Percentiles rank a stretch among this genome's conserved stretches.
Evolutionary conservation across 306 rosid species (phyloP).

Genomic region (Geum urbanum): DNA sequence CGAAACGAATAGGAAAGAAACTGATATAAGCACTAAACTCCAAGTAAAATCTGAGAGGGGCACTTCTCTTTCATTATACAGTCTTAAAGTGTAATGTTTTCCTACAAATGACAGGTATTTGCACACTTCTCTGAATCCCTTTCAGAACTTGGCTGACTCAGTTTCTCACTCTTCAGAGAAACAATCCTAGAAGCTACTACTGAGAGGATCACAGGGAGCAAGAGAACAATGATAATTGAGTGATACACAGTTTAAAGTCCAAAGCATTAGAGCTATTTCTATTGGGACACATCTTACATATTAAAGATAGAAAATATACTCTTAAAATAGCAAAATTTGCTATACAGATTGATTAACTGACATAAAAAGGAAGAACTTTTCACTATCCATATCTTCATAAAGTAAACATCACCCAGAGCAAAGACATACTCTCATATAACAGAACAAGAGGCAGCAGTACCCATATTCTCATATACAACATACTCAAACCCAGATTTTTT

Average conservation of each 20-base stretch:
- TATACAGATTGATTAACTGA: conserved; percentile 5
- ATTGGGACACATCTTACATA: neutral
- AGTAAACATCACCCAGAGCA: neutral
- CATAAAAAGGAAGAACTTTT: neutral
- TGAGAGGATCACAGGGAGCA: neutral
- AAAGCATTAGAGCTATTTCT: conserved; percentile 6
- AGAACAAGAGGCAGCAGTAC: conserved; percentile 23
- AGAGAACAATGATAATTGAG: neutral
- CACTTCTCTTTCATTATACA: neutral
- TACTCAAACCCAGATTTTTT: neutral
- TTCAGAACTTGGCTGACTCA: neutral
- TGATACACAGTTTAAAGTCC: neutral
- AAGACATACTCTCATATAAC: too few species aligned
- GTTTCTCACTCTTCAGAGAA: neutral
- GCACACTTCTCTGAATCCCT: neutral
- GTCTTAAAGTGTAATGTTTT: neutral
- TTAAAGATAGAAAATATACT: neutral
- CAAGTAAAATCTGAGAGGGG: neutral
- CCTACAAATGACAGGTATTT: neutral
- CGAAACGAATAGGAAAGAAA: neutral
- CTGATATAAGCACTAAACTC: neutral
- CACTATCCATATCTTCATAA: neutral
- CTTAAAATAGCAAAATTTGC: neutral
- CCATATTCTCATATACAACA: neutral
- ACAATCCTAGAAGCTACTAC: neutral